phyloP scores from a whole-genome alignment of 108 stramenopile genomes.

The Nannochloropsis gaditana region DNA sequence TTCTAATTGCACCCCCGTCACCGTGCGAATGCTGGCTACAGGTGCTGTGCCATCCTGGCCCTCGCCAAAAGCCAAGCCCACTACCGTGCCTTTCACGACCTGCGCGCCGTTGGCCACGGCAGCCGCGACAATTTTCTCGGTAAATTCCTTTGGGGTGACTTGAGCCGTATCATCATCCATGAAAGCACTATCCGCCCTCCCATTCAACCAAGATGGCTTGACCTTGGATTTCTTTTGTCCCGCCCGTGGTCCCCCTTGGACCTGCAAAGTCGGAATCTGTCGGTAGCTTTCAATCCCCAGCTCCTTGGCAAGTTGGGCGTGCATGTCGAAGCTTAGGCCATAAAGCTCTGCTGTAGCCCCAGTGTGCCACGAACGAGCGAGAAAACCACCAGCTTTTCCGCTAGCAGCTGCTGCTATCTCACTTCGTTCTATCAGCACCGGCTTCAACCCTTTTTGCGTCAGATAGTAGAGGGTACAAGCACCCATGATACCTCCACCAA shows the following conservation, averaged over 20 bases:
- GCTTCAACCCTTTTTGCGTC: slow-evolving; percentile 44
- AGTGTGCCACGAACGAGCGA: slow-evolving; percentile 40
- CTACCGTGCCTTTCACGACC: slow-evolving; percentile 45
- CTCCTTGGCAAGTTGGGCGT: slow-evolving; percentile 47
- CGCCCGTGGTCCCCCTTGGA: slow-evolving; percentile 31
- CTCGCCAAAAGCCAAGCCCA: slow-evolving; percentile 30
- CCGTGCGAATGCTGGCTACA: slow-evolving; percentile 18
- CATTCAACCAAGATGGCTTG: not conserved
- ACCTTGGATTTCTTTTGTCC: not conserved
- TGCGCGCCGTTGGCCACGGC: slow-evolving; percentile 43
- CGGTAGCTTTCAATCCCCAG: slow-evolving; percentile 49
- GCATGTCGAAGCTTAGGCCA: slow-evolving; percentile 51
- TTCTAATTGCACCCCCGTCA: slow-evolving; percentile 44
- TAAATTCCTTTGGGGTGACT: slow-evolving; percentile 51
- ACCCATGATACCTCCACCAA: slow-evolving; percentile 25
- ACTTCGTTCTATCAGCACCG: slow-evolving; percentile 41
- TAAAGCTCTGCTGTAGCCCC: slow-evolving; percentile 44
- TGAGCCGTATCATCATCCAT: slow-evolving; percentile 53
- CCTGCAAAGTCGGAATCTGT: slow-evolving; percentile 47
- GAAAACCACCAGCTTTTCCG: slow-evolving; percentile 33
- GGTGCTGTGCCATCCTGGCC: not conserved
- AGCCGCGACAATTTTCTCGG: slow-evolving; percentile 44
- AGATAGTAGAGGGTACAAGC: slow-evolving; percentile 51
- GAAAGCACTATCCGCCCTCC: slow-evolving; percentile 5
- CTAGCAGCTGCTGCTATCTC: slow-evolving; percentile 51